These are phyloP conservation scores for Breynia disticha DNA, from an alignment of 441 rosid species.

Conservation along the genomic window DNA sequence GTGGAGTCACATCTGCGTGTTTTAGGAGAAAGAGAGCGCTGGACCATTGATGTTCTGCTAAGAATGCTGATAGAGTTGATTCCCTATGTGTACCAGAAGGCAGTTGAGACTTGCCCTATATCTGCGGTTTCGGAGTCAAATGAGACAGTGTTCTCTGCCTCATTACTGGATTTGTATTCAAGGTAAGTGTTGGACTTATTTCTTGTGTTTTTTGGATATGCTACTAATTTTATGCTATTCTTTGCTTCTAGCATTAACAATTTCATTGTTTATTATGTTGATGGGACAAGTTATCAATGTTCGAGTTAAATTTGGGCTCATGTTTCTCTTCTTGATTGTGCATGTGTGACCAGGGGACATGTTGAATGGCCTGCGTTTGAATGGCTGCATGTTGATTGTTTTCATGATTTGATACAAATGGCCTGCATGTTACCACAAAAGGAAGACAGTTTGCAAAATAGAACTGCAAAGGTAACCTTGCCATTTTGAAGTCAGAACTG, in stretches of 20 bases:
- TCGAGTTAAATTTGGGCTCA: background rate
- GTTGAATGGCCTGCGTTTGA: constrained; percentile 84
- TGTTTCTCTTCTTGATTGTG: constrained; percentile 17
- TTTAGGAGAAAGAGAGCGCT: constrained; percentile 89
- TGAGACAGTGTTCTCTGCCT: constrained; percentile 38
- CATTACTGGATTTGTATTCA: constrained; percentile 63
- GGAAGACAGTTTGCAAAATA: constrained; percentile 80
- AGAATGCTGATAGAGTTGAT: constrained; percentile 78
- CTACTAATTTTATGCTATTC: background rate
- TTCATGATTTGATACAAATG: constrained; percentile 69
- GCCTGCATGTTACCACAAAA: constrained; percentile 77
- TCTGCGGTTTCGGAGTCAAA: constrained; percentile 40
- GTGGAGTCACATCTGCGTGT: constrained; percentile 79
- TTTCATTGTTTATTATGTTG: background rate
- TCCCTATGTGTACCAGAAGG: constrained; percentile 64
- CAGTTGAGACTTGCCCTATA: constrained; percentile 78
- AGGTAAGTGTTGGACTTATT: constrained; percentile 32
- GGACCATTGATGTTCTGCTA: constrained; percentile 86
- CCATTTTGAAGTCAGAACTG: constrained; percentile 10
- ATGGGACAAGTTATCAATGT: background rate
- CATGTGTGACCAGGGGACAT: constrained; percentile 46
- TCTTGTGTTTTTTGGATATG: background rate
- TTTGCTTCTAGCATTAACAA: background rate
- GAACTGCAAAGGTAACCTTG: constrained; percentile 59
- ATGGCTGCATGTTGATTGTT: constrained; percentile 93